Evolutionary conservation across 306 rosid genomes (phyloP).

Genomic region (Canavalia ensiformis): DNA sequence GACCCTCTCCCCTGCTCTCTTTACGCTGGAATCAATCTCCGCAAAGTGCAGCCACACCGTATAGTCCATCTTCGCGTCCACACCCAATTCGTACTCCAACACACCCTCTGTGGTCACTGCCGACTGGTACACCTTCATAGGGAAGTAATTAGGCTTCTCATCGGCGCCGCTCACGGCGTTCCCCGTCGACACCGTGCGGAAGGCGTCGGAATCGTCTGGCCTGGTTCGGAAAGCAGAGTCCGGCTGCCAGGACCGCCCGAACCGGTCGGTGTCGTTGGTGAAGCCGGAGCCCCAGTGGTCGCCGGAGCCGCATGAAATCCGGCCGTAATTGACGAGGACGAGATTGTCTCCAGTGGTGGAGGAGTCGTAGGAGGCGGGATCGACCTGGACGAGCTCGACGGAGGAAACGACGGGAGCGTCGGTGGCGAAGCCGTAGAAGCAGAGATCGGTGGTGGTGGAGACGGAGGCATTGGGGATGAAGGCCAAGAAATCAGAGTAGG

Average conservation of each 20-base stretch:
- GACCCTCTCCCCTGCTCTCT: slow-evolving; percentile 75
- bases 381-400: slow-evolving; percentile 71
- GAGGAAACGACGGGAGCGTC: slow-evolving; percentile 88
- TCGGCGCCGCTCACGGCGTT: slow-evolving; percentile 59
- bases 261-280: slow-evolving; percentile 70
- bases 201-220: not conserved
- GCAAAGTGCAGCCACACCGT: slow-evolving; percentile 92
- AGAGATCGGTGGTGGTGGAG: slow-evolving; percentile 72
- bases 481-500: slow-evolving; percentile 85
- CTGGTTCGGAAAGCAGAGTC: slow-evolving; percentile 50
- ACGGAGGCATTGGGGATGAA: slow-evolving; percentile 45
- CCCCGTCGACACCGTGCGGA: slow-evolving; percentile 50
- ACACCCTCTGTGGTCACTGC: slow-evolving; percentile 59
- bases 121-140: slow-evolving; percentile 80
- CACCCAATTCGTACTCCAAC: slow-evolving; percentile 68
- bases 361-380: slow-evolving; percentile 70
- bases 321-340: slow-evolving; percentile 82
- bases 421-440: slow-evolving; percentile 91
- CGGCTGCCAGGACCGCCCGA: slow-evolving; percentile 89
- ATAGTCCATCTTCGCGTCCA: slow-evolving; percentile 94
- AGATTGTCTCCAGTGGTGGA: slow-evolving; percentile 41
- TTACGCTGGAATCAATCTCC: slow-evolving; percentile 81
- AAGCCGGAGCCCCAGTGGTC: slow-evolving; percentile 83
- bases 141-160: slow-evolving; percentile 68
- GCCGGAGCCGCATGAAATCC: slow-evolving; percentile 70